A percentile compares a stretch with the other conserved stretches of the same genome.
Conservation (phyloP, 2,329 filamentous ascomycete genomes). For the Verticillium isaacii region DNA sequence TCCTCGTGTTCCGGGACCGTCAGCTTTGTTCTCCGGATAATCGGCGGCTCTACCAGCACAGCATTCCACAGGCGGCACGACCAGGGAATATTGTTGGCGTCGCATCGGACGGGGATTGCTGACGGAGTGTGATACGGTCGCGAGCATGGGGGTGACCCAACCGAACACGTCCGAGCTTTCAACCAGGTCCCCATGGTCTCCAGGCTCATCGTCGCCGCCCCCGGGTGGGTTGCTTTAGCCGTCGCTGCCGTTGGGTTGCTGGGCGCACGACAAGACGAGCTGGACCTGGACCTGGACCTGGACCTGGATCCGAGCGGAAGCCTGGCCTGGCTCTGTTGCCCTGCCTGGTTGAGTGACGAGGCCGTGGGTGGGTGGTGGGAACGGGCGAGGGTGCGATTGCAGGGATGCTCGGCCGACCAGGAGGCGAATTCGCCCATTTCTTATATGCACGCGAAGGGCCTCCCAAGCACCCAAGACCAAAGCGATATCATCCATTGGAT, state of each 20-base stretch:
- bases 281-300: not conserved
- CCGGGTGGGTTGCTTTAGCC: not conserved
- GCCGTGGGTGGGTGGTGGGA: not conserved
- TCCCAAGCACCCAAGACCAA: not conserved
- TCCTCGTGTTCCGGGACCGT: not conserved
- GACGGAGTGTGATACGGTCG: not conserved
- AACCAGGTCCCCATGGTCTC: not conserved
- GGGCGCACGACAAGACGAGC: not conserved
- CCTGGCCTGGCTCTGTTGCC: too few species aligned
- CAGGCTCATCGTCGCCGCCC: too few species aligned
- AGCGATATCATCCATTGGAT: not conserved
- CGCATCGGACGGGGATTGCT: not conserved
- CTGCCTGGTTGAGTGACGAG: too few species aligned
- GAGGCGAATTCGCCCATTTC: not conserved
- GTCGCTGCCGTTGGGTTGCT: not conserved
- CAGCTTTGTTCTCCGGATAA: not conserved
- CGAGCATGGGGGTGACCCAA: not conserved
- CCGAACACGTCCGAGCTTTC: not conserved
- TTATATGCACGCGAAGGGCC: not conserved
- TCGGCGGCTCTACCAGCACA: not conserved
- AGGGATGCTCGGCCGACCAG: not conserved
- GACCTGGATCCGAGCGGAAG: not conserved
- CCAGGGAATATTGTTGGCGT: not conserved
- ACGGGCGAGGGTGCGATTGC: not conserved
- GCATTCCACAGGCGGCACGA: not conserved